A percentile compares a stretch with the other conserved stretches of the same genome.
phyloP scores from a whole-genome alignment of 768 basidiomycete genomes.

The Boletus pseudopeckii region DNA sequence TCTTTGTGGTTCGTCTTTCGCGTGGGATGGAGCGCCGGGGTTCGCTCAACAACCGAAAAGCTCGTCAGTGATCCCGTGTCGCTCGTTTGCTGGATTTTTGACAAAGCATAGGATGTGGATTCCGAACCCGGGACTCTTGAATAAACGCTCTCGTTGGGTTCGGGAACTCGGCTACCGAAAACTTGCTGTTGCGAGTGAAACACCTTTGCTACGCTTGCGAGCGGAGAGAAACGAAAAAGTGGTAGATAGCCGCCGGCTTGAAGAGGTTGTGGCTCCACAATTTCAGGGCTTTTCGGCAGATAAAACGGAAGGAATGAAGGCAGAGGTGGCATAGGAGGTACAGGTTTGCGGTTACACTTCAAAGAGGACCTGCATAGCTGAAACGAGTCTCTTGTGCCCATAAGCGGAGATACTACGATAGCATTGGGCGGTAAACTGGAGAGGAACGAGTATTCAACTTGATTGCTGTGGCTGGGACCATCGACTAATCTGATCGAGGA shows the following conservation, averaged over 20 bases:
- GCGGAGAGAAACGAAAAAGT: constrained; percentile 20
- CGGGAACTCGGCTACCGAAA: background rate
- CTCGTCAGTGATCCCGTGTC: no score
- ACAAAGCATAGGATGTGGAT: no score
- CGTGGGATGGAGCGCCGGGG: background rate
- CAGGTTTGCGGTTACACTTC: constrained; percentile 14
- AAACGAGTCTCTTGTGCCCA: constrained; percentile 27
- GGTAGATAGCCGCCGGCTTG: constrained; percentile 11
- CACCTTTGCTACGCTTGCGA: constrained; percentile 4
- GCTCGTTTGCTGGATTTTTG: no score
- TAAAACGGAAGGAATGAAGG: constrained; percentile 15
- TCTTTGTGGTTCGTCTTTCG: background rate
- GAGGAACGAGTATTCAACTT: constrained; percentile 23
- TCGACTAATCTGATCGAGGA: constrained; percentile 28
- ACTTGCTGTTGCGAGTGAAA: constrained; percentile 2
- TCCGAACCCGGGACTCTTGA: no score
- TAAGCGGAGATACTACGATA: constrained; percentile 19
- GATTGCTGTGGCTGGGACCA: constrained; percentile 8
- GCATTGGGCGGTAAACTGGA: constrained; percentile 21
- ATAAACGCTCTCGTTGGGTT: no score
- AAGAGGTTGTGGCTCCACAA: background rate
- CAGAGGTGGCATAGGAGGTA: constrained; percentile 21
- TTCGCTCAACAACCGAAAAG: no score
- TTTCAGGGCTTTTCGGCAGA: background rate
- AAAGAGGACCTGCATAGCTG: constrained; percentile 16